Percentiles rank a stretch among this genome's conserved stretches.
Conservation (phyloP, 352 stramenopile genomes). For the Pythium guiyangense region DNA sequence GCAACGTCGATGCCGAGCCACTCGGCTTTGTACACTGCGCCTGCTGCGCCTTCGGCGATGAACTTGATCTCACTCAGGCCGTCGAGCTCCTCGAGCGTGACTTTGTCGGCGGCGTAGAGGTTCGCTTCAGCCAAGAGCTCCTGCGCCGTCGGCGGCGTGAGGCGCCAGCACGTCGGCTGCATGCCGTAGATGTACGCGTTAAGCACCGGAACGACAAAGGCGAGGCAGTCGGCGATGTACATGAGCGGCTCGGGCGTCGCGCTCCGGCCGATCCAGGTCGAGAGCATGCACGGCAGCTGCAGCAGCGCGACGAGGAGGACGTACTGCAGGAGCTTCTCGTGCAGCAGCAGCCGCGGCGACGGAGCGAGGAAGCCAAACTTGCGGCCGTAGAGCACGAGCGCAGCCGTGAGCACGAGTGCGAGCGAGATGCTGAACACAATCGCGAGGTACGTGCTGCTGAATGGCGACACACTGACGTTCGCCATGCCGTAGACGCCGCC, state of each 20-base stretch:
- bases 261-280: conserved; percentile 24
- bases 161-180: conserved; percentile 42
- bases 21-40: conserved; percentile 62
- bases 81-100: conserved; percentile 25
- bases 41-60: conserved; percentile 44
- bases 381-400: conserved; percentile 38
- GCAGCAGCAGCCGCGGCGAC: conserved; percentile 41
- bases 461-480: conserved; percentile 10
- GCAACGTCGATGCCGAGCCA: conserved; percentile 80
- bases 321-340: conserved; percentile 15
- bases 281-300: conserved; percentile 46
- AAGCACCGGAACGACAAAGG: conserved; percentile 44
- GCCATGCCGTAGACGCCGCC: conserved; percentile 48
- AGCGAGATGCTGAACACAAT: conserved; percentile 38
- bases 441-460: background rate
- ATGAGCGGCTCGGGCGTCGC: conserved; percentile 19
- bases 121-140: conserved; percentile 14
- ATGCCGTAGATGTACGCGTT: conserved; percentile 67
- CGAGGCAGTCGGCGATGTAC: conserved; percentile 43
- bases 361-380: conserved; percentile 37
- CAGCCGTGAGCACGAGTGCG: conserved; percentile 20
- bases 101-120: conserved; percentile 9
- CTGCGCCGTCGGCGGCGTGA: conserved; percentile 3
- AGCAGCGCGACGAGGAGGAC: conserved; percentile 30
- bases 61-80: conserved; percentile 23